These are phyloP conservation scores for Begonia peltatifolia DNA, from an alignment of 306 rosid species.

Conservation along the genomic window DNA sequence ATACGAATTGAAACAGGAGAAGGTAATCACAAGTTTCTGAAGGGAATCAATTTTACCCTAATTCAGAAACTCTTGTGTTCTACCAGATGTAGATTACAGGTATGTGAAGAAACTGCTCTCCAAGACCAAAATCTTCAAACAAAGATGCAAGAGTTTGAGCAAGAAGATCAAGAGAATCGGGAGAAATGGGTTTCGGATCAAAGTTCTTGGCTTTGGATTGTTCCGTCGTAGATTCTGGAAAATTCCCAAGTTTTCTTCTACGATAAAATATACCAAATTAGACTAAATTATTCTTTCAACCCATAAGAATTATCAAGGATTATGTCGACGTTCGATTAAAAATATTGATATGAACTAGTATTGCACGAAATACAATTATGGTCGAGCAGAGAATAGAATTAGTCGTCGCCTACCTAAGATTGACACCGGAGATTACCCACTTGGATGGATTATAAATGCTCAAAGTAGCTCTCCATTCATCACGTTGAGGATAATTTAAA, in stretches of 20 bases:
- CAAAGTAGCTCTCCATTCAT: too few species aligned
- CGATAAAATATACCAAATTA: slow-evolving; percentile 36
- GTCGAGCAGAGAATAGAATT: too few species aligned
- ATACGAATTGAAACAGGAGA: not conserved
- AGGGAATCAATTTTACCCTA: not conserved
- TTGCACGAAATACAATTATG: too few species aligned
- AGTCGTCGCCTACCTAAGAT: too few species aligned
- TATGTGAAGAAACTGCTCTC: slow-evolving; percentile 30
- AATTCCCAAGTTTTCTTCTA: slow-evolving; percentile 50
- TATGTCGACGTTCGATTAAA: too few species aligned
- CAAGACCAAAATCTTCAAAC: slow-evolving; percentile 28
- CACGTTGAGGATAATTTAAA: too few species aligned
- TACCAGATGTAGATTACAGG: slow-evolving; percentile 30
- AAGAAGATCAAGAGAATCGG: slow-evolving; percentile 49
- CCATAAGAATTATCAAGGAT: too few species aligned
- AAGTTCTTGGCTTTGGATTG: slow-evolving; percentile 54
- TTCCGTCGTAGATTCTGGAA: slow-evolving; percentile 63
- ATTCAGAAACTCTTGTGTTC: slow-evolving; percentile 10
- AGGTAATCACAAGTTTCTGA: not conserved
- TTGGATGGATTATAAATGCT: too few species aligned
- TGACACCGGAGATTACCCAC: too few species aligned
- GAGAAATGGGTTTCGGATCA: slow-evolving; percentile 39
- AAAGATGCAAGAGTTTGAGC: slow-evolving; percentile 34
- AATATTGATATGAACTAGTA: too few species aligned
- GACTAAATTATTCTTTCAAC: slow-evolving; percentile 21